These are phyloP conservation scores for Verticillium isaacii DNA, from an alignment of 2,329 filamentous ascomycete genomes.

Conservation along the genomic window DNA sequence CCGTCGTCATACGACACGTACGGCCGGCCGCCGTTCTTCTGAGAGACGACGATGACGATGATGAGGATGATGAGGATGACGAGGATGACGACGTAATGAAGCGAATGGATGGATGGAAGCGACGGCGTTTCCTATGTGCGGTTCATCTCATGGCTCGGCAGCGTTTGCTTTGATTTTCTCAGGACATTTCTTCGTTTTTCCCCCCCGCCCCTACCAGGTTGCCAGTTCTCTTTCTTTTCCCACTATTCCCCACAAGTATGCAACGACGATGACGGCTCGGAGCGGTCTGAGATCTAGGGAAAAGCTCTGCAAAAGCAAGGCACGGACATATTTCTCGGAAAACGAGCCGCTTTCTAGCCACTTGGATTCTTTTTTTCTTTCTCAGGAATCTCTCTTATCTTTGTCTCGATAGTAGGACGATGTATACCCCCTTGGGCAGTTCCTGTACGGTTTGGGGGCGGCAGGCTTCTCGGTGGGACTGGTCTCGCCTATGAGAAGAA, in stretches of 20 bases:
- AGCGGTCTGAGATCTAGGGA: background rate
- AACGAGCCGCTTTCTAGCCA: background rate
- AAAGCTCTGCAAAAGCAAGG: background rate
- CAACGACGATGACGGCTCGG: background rate
- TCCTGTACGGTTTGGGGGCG: background rate
- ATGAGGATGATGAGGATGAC: slow-evolving; percentile 7
- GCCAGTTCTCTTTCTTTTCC: slow-evolving; percentile 5
- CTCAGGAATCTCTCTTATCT: slow-evolving; percentile 11
- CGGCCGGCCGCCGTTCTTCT: slow-evolving; percentile 9
- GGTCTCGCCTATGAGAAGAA: background rate
- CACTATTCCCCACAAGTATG: background rate
- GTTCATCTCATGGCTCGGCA: slow-evolving; percentile 8
- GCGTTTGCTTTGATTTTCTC: slow-evolving; percentile 15
- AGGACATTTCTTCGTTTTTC: slow-evolving; percentile 14
- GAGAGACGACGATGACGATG: slow-evolving; percentile 8
- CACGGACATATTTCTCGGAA: background rate
- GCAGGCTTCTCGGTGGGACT: background rate
- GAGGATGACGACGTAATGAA: slow-evolving; percentile 1
- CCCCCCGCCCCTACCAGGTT: slow-evolving; percentile 12
- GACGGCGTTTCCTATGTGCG: background rate
- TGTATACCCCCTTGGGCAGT: background rate
- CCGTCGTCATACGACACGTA: slow-evolving; percentile 15
- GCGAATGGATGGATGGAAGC: background rate
- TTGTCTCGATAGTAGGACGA: slow-evolving; percentile 20
- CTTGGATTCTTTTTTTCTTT: background rate